A percentile compares a stretch with the other conserved stretches of the same genome.
These are phyloP conservation scores for Stachybotrys chlorohalonatus DNA, from an alignment of 2,329 filamentous ascomycete species.

Conservation along the genomic window DNA sequence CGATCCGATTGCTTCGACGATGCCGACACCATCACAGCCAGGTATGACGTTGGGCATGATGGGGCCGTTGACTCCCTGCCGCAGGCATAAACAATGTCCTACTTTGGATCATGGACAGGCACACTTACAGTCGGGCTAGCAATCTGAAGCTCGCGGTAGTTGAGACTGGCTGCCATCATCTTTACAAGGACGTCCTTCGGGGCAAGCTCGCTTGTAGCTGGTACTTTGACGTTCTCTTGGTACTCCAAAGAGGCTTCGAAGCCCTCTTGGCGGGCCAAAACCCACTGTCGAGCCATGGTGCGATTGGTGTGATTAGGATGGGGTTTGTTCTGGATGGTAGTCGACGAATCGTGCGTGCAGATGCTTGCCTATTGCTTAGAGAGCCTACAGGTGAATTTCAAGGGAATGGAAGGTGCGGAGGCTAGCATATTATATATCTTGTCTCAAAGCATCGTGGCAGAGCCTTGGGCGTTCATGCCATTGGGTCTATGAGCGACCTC, in stretches of 20 bases:
- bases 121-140: conserved; percentile 18
- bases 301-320: neutral
- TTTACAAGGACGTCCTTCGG: conserved; percentile 54
- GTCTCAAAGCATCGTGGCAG: too few relatives aligned
- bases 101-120: neutral
- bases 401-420: neutral
- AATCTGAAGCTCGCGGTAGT: conserved; percentile 39
- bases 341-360: neutral
- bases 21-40: conserved; percentile 31
- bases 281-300: conserved; percentile 22
- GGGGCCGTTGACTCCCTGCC: conserved; percentile 11
- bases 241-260: conserved; percentile 24
- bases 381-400: neutral
- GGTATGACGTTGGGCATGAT: conserved; percentile 18
- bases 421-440: too few relatives aligned
- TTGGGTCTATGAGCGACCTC: too few relatives aligned
- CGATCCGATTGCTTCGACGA: conserved; percentile 39
- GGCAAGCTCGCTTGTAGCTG: conserved; percentile 27
- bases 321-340: neutral
- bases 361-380: neutral
- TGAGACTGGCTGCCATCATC: conserved; percentile 37
- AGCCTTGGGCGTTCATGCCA: too few relatives aligned
- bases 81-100: neutral
- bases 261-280: conserved; percentile 20
- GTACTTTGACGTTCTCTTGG: conserved; percentile 11